Base-by-base conservation (phyloP, 192 early-diverging fungal genomes). In the Cladochytrium replicatum region DNA sequence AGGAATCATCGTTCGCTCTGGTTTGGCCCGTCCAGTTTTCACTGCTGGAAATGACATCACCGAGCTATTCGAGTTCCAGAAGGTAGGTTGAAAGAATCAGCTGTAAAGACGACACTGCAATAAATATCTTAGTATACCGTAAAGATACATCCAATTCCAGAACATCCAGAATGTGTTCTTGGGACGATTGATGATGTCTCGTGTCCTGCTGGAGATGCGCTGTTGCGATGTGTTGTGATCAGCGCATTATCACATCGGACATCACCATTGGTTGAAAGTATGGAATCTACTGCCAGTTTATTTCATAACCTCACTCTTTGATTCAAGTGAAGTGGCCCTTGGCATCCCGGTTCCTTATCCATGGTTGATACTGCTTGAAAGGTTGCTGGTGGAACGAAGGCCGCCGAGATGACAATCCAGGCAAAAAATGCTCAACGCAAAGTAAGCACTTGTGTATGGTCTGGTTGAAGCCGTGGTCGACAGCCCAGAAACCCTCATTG, bases 31-130 rank as follows among this genome's bases (percentile, higher is more conserved):
- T 21, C 43, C 57, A 32, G 55, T 73, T 38, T 73, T 73, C 59
- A 73, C 64, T 2, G 71, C 71, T 22, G 71, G 71, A 1, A 73
- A 73, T 54, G 71, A 73, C 43, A 15, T 73, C 8, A 55, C 38
- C 34, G 47, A 48, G 48, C 15, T 44, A 9, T 9, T 25, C 8
- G 8, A 15, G 28, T 15, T 11, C 55, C 15, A 65, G 65, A 46
- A 53, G 65, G 2, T 61, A 62, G 29, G 71, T 67, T 19, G 54
- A 55, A 2, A 50, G 32, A 21, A 63, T 67, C 21, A 57, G 41
- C 32, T n/a, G n/a, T n/a, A n/a, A n/a, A n/a, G n/a, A n/a, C n/a
- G n/a, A n/a, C n/a, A n/a, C n/a, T n/a, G n/a, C n/a, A n/a, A n/a
- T n/a, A n/a, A n/a, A n/a, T n/a, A n/a, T n/a, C n/a, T n/a, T n/a